A percentile compares a stretch with the other conserved stretches of the same genome.
phyloP scores from a whole-genome alignment of 345 rosid species.

The Firmiana major region DNA sequence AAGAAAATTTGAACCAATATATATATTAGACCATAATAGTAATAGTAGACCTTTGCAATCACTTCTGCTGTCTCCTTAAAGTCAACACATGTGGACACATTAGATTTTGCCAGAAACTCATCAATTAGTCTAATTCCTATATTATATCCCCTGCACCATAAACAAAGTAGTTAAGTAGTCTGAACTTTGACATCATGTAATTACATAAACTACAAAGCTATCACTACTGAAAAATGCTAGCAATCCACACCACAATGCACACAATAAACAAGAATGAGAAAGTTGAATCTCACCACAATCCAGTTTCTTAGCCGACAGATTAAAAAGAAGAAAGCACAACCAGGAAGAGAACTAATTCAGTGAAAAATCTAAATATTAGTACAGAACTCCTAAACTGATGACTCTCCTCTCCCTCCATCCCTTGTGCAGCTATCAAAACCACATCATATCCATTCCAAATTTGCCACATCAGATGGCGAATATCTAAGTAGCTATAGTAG shows the following conservation, averaged over 20 bases:
- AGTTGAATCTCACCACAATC: background rate
- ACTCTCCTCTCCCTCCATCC: background rate
- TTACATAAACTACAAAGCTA: background rate
- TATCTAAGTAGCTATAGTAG: background rate
- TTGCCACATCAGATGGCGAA: background rate
- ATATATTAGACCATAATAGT: background rate
- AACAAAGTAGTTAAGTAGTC: background rate
- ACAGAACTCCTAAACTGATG: background rate
- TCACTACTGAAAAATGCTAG: background rate
- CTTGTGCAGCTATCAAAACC: background rate
- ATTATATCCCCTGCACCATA: conserved; percentile 74
- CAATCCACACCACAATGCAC: background rate
- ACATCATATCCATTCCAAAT: background rate
- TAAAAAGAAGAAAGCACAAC: background rate
- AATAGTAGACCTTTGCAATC: conserved; percentile 70
- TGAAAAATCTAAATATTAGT: background rate
- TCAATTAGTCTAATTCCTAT: conserved; percentile 80
- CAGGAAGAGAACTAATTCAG: background rate
- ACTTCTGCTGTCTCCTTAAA: conserved; percentile 87
- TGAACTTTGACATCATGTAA: background rate
- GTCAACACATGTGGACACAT: conserved; percentile 80
- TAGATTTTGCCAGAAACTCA: conserved; percentile 89
- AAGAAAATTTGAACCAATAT: background rate
- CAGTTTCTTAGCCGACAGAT: background rate
- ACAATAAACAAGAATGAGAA: background rate